Evolutionary conservation across 2,329 filamentous ascomycete species (phyloP), one percentile per base, ranked within the genome.

Genomic region (Scedosporium boydii): DNA sequence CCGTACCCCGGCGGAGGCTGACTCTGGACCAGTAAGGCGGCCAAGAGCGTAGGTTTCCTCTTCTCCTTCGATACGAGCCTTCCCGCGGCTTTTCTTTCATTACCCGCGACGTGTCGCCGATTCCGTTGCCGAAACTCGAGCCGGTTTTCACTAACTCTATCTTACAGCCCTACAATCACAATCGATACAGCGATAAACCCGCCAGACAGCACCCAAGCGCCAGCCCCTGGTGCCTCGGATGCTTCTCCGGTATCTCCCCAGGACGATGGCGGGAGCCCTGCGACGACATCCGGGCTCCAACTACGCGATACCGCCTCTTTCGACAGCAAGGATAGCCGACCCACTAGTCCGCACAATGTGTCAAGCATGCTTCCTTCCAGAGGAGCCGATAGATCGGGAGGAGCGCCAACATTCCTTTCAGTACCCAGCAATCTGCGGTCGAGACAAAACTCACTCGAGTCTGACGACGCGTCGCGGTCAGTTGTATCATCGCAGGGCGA

Each of bases 301-400:
- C 48, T 55, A 3, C n/a, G 42, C 21, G 59, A 48, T 12, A 23
- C 59, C 41, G 10, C 79, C 44, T 86, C 86, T 1, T 87, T 89
- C 67, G 87, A 90, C 21, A 85, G 81, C 72, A 82, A 77, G 66
- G 85, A 87, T 64, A 87, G 83, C 70, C 79, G 86, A 63, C 88
- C 88, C 1, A 87, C 84, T 12, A 90, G 87, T 66, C 87, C 88
- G 7, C 87, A 90, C 72, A 91, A 90, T 75, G 80, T 91, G 59
- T 88, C 86, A 29, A 85, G 77, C 65, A 82, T 82, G 1, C 76
- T 84, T 7, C 66, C 82, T 12, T 73, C 78, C 18, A 75, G 75
- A 16, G 74, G 72, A 18, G 76, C 73, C 73, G 74, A 86, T 73
- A 38, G 59, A 27, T 38, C 34, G 12, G 70, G 78, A 68, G 70